phyloP scores from a whole-genome alignment of 306 rosid genomes.

The Medicago arabica region DNA sequence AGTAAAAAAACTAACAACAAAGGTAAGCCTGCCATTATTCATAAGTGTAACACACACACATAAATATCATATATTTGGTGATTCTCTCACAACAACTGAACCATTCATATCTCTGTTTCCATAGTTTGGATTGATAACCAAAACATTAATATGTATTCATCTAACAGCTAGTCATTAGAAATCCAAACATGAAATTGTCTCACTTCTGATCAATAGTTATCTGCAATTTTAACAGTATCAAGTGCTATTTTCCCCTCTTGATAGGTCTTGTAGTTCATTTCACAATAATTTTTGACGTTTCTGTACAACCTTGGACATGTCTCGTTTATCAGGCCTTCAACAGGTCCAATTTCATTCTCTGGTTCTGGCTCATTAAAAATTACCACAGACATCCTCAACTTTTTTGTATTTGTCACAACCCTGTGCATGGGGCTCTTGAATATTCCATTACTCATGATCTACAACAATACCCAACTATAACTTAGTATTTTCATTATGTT shows the following conservation, averaged over 20 bases:
- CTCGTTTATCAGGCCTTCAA: slow-evolving; percentile 44
- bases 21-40: no score
- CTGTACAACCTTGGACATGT: slow-evolving; percentile 52
- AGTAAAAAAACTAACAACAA: no score
- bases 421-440: slow-evolving; percentile 60
- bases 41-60: no score
- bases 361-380: slow-evolving; percentile 53
- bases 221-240: slow-evolving; percentile 47
- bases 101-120: not conserved
- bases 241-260: slow-evolving; percentile 61
- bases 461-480: slow-evolving; percentile 17
- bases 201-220: slow-evolving; percentile 21
- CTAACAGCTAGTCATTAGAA: not conserved
- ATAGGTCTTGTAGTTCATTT: slow-evolving; percentile 48
- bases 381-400: slow-evolving; percentile 56
- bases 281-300: slow-evolving; percentile 51
- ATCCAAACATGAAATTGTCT: slow-evolving; percentile 11
- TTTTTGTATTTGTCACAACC: slow-evolving; percentile 54
- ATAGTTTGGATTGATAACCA: not conserved
- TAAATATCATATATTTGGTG: no score
- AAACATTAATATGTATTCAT: not conserved
- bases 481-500: not conserved
- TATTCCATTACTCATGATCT: slow-evolving; percentile 66
- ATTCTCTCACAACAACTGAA: no score
- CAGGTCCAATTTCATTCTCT: slow-evolving; percentile 60